These are phyloP conservation scores for Debaryomyces subglobosus DNA, from an alignment of 1,139 yeast species.

Conservation along the genomic window DNA sequence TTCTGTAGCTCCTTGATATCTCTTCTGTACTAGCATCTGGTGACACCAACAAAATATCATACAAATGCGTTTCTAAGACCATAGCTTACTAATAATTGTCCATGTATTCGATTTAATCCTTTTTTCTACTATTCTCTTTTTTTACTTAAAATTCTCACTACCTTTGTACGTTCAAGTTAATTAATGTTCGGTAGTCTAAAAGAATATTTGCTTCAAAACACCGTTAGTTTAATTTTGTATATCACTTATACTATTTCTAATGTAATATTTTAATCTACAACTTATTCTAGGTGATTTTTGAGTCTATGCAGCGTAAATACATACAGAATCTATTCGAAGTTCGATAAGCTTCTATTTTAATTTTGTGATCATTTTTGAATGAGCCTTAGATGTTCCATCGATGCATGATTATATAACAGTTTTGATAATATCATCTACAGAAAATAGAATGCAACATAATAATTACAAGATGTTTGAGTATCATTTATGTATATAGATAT, in stretches of 20 bases:
- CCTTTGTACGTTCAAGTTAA: neutral
- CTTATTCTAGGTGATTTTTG: neutral
- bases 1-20: conserved; percentile 43
- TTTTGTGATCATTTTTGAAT: conserved; percentile 4
- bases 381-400: neutral
- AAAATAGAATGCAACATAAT: neutral
- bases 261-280: neutral
- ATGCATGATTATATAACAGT: conserved; percentile 1
- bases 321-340: conserved; percentile 3
- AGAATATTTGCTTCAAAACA: neutral
- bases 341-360: conserved; percentile 10
- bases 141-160: neutral
- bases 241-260: neutral
- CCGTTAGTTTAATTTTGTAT: neutral
- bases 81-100: conserved; percentile 14
- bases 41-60: conserved; percentile 41
- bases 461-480: neutral
- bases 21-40: conserved; percentile 42
- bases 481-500: neutral
- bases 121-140: neutral
- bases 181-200: neutral
- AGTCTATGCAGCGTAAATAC: neutral
- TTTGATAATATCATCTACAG: neutral
- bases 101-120: neutral
- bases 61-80: conserved; percentile 38